Evolutionary conservation across 441 rosid species (phyloP), one percentile per base, ranked within the genome.

Genomic region (Hura crepitans): DNA sequence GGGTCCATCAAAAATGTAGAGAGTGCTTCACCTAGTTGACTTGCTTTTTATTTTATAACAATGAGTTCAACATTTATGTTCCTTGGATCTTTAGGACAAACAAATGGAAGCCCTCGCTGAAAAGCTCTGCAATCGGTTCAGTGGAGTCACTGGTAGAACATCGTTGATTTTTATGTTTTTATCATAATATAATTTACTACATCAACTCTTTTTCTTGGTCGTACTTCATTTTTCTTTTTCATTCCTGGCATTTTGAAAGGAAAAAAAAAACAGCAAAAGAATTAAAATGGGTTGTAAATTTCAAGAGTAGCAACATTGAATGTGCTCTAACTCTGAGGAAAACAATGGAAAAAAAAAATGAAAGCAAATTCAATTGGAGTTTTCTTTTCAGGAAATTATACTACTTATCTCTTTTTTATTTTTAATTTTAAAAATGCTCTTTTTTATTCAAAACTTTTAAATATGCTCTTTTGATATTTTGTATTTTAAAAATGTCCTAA

Each of bases 31-130:
- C 42, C 42, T 23, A 58, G 66, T 75, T 78, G 65, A 46, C 62
- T 68, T 62, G 18, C 58, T 33, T 72, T 58, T 63, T 10, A 35
- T 75, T 62, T 22, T 42, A 28, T 56, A 35, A 56, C 35, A 63
- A 22, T 50, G 35, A 61, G 14, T 45, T 62, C 9, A 56, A 47
- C n/a, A 45, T 53, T 64, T 43, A 28, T 70, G 50, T 70, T 27
- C 77, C 37, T 60, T 75, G 22, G 43, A 70, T 39, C 51, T 71
- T 78, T 13, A 91, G 98, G 99, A 96, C 76, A 96, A 87, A 82
- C 99, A 96, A 80, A 93, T 96, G 98, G 99, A 96, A 72, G 83
- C 97, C 72, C 96, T 96, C 69, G 97, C 93, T 75, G 99, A 91
- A 82, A 96, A 96, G 81, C 99, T 93, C 65, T 96, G 99, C 91